These are phyloP conservation scores for Saccharomycopsis lassenensis DNA, from an alignment of 805 yeast species.

Conservation along the genomic window DNA sequence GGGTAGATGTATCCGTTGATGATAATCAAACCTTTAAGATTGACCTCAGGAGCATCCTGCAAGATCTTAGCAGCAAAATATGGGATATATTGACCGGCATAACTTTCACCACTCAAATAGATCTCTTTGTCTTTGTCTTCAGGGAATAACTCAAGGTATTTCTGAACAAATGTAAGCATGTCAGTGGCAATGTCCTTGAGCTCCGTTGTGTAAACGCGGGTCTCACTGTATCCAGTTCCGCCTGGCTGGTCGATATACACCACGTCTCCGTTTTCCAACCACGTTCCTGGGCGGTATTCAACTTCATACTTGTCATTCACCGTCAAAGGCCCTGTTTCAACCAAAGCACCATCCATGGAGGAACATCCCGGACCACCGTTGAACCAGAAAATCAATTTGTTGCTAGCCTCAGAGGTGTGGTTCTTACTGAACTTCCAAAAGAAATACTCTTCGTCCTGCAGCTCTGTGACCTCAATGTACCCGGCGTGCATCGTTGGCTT, in stretches of 20 bases:
- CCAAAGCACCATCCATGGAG: slow-evolving; percentile 91
- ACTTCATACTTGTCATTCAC: slow-evolving; percentile 38
- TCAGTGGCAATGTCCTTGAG: slow-evolving; percentile 48
- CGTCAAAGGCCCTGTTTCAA: slow-evolving; percentile 87
- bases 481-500: slow-evolving; percentile 46
- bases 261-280: slow-evolving; percentile 73
- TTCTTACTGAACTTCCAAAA: slow-evolving; percentile 56
- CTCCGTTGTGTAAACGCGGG: slow-evolving; percentile 37
- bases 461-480: slow-evolving; percentile 44
- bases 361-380: slow-evolving; percentile 99
- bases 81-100: slow-evolving; percentile 95
- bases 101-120: slow-evolving; percentile 86
- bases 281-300: slow-evolving; percentile 56
- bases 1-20: slow-evolving; percentile 97
- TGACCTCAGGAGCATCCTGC: slow-evolving; percentile 20
- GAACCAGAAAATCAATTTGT: slow-evolving; percentile 68
- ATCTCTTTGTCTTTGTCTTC: slow-evolving; percentile 54
- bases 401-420: slow-evolving; percentile 16
- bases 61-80: slow-evolving; percentile 58
- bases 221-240: slow-evolving; percentile 81
- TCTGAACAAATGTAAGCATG: slow-evolving; percentile 52
- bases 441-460: slow-evolving; percentile 48
- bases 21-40: slow-evolving; percentile 57
- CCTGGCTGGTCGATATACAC: slow-evolving; percentile 90
- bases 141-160: slow-evolving; percentile 64